These are phyloP conservation scores for Setaria italica DNA, from an alignment of 202 grass and related monocot genomes.

Conservation along the genomic window DNA sequence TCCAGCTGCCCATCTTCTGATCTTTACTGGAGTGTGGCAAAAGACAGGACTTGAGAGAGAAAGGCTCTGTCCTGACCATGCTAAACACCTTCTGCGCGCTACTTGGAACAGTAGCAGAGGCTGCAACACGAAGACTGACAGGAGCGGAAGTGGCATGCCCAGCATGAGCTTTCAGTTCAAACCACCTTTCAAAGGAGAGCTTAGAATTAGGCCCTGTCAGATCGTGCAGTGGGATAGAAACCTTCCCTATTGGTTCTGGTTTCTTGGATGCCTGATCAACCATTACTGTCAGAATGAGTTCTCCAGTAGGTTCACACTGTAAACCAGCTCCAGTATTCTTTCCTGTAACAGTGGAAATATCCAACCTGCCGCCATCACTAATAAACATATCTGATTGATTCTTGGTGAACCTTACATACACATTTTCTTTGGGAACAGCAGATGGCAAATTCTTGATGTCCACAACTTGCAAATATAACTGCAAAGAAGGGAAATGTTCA, in stretches of 20 bases:
- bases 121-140: slow-evolving; percentile 67
- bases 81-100: slow-evolving; percentile 51
- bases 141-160: slow-evolving; percentile 52
- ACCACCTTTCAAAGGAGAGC: slow-evolving; percentile 77
- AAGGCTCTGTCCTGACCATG: slow-evolving; percentile 55
- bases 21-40: slow-evolving; percentile 51
- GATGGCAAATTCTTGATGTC: slow-evolving; percentile 72
- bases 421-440: slow-evolving; percentile 57
- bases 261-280: slow-evolving; percentile 52
- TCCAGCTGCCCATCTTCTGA: slow-evolving; percentile 54
- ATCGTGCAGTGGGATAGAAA: slow-evolving; percentile 73
- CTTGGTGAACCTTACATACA: slow-evolving; percentile 76
- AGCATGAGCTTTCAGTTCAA: slow-evolving; percentile 67
- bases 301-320: slow-evolving; percentile 78
- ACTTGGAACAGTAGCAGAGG: slow-evolving; percentile 62
- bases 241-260: slow-evolving; percentile 69
- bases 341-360: slow-evolving; percentile 62
- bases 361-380: slow-evolving; percentile 56
- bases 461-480: slow-evolving; percentile 92
- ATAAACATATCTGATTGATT: slow-evolving; percentile 74
- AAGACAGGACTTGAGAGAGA: slow-evolving; percentile 65
- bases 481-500: slow-evolving; percentile 34
- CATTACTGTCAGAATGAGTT: slow-evolving; percentile 67
- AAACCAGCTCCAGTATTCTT: slow-evolving; percentile 63
- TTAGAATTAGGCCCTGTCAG: slow-evolving; percentile 62